phyloP scores from a whole-genome alignment of 257 asterid species.

The Solanum chilense region DNA sequence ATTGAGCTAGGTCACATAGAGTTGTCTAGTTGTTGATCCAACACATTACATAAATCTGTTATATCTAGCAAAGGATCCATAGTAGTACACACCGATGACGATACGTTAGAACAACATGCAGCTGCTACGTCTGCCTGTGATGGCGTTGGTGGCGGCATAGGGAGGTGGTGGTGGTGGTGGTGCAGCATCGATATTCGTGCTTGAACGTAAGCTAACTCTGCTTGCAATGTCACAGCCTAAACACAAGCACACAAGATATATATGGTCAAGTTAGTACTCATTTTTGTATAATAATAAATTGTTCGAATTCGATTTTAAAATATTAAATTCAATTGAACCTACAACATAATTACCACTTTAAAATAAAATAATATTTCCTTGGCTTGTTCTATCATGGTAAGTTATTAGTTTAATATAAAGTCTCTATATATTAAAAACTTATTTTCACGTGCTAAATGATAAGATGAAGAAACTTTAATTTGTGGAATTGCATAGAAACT shows the following conservation, averaged over 20 bases:
- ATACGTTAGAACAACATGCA: not conserved
- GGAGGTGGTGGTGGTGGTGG: not conserved
- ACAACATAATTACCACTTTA: no score
- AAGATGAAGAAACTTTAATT: not conserved
- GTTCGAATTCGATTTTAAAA: fast-evolving
- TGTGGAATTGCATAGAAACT: not conserved
- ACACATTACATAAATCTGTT: not conserved
- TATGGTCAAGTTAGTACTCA: not conserved
- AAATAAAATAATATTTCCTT: not conserved
- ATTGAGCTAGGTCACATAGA: not conserved
- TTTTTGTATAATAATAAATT: no score
- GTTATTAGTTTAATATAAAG: not conserved
- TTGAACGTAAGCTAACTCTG: slow-evolving; percentile 69
- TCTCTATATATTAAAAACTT: not conserved
- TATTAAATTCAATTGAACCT: not conserved
- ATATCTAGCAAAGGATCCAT: not conserved
- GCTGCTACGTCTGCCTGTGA: not conserved
- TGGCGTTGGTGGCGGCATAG: not conserved
- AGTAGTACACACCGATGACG: not conserved
- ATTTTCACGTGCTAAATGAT: not conserved
- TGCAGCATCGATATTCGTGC: slow-evolving; percentile 67
- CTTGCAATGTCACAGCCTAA: slow-evolving; percentile 74
- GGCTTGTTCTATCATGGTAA: not conserved
- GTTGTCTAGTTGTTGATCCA: not conserved
- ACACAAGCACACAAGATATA: not conserved